A percentile compares a stretch with the other conserved stretches of the same genome.
Conservation (phyloP, 2,329 filamentous ascomycete species). For the Monilinia vaccinii-corymbosi region DNA sequence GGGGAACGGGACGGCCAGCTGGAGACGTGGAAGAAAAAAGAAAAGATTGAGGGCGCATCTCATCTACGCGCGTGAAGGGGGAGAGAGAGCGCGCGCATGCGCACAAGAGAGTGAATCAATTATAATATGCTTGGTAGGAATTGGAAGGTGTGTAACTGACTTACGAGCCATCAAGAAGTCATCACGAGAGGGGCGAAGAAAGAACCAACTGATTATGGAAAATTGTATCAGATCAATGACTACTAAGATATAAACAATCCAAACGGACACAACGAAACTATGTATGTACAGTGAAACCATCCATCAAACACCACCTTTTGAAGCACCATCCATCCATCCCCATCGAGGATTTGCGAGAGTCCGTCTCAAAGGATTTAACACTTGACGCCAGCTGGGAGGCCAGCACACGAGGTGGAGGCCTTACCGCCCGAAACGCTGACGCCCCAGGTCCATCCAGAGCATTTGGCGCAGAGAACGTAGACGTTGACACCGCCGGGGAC, state of each 20-base stretch:
- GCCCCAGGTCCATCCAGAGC: slow-evolving; percentile 44
- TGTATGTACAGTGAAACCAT: background rate
- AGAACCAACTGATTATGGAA: too few species aligned
- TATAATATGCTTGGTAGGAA: too few species aligned
- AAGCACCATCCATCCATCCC: background rate
- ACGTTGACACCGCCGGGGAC: slow-evolving; percentile 32
- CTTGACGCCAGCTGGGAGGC: slow-evolving; percentile 26
- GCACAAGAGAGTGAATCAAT: too few species aligned
- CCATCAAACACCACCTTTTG: background rate
- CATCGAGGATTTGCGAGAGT: background rate
- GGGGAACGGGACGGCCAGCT: too few species aligned
- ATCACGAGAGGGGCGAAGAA: background rate
- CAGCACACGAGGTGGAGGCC: slow-evolving; percentile 33
- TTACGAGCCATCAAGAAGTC: background rate
- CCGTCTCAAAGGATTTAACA: slow-evolving; percentile 15
- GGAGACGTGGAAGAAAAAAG: too few species aligned
- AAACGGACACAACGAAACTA: background rate
- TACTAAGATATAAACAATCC: background rate
- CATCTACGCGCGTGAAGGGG: too few species aligned
- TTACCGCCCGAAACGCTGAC: slow-evolving; percentile 44
- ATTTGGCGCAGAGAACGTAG: slow-evolving; percentile 45
- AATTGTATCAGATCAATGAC: background rate
- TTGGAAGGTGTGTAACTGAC: background rate
- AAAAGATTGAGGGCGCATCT: too few species aligned
- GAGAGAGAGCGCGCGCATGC: too few species aligned